Percentiles rank a stretch among this genome's conserved stretches.
Evolutionary conservation across 2,329 filamentous ascomycete species (phyloP).

Genomic region (Neoarthrinium moseri): DNA sequence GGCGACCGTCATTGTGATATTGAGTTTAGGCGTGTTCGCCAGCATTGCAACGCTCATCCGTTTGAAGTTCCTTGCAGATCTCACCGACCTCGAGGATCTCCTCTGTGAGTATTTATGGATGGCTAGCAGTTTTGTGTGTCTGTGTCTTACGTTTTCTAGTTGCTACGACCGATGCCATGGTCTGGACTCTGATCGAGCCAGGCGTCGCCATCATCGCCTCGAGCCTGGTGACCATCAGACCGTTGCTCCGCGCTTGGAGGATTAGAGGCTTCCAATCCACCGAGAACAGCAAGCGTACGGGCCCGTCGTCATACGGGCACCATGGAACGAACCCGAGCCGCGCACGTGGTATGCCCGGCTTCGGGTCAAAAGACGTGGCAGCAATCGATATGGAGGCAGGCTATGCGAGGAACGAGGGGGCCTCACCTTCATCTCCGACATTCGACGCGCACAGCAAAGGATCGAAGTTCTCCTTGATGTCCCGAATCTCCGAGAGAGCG

Average conservation of each 20-base stretch:
- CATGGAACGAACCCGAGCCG: slow-evolving; percentile 28
- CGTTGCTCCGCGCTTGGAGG: slow-evolving; percentile 47
- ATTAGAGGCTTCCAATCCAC: slow-evolving; percentile 46
- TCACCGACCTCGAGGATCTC: slow-evolving; percentile 44
- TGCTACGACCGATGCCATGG: slow-evolving; percentile 49
- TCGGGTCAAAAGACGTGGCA: slow-evolving; percentile 35
- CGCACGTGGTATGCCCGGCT: slow-evolving; percentile 29
- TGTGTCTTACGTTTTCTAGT: slow-evolving; percentile 26
- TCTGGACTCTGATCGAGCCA: slow-evolving; percentile 58
- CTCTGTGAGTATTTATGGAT: slow-evolving; percentile 39
- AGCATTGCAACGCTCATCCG: slow-evolving; percentile 54
- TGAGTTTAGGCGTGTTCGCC: slow-evolving; percentile 52
- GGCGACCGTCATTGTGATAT: slow-evolving; percentile 46
- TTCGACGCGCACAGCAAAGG: background rate
- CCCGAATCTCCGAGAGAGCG: slow-evolving; percentile 7
- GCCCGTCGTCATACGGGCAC: slow-evolving; percentile 20
- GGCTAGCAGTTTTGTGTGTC: background rate
- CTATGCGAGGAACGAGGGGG: slow-evolving; percentile 9
- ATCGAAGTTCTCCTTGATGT: background rate
- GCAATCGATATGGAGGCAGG: slow-evolving; percentile 32
- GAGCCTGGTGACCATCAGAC: slow-evolving; percentile 53
- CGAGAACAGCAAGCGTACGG: slow-evolving; percentile 30
- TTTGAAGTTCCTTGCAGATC: slow-evolving; percentile 44
- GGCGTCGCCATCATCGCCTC: slow-evolving; percentile 55
- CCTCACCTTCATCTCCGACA: slow-evolving; percentile 1